Evolutionary conservation across 495 filamentous ascomycete genomes (phyloP), one percentile per base, ranked within the genome.

Genomic region (Copromyces sp.): DNA sequence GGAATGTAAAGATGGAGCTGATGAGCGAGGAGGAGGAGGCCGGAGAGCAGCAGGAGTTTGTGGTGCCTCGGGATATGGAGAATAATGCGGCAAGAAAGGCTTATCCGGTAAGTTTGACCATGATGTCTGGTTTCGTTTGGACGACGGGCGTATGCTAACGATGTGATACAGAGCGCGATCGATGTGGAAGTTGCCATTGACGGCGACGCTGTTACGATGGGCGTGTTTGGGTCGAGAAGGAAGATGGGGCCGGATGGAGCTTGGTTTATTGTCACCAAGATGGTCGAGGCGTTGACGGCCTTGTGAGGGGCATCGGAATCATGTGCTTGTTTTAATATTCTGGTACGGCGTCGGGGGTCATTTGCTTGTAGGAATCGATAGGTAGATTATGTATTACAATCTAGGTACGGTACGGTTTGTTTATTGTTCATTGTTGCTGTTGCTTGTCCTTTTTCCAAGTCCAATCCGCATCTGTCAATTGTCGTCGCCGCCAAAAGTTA

Each of bases 141-240:
- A 38, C 1, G 14, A 6, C 37, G 69, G n/a, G 24, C n/a, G 8
- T 0, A 37, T 59, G 35, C 40, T 73, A 61, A 71, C 40, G n/a
- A 14, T 3, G 1, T 0, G 0, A 41, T 38, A 24, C 71, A 90
- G 87, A 82, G 85, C 71, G 79, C 85, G 1, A 44, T 90, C 39
- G 88, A 90, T 74, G 69, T 90, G 8, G 89, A 90, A 74, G 83
- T 83, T 37, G 81, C 83, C 11, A 69, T 89, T 12, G 71, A 77
- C 5, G 81, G 78, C 24, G 83, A 84, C 4, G 70, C 68, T 0
- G 78, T 90, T 77, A 84, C 87, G 69, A 80, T 90, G 65, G 89
- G 89, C 6, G 78, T 89, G 7, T 90, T 90, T 74, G 81, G 80
- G 2, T 68, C 77, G 0, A 17, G n/a, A 5, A 0, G 17, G 4